A percentile compares a stretch with the other conserved stretches of the same genome.
phyloP scores from a whole-genome alignment of 2,329 filamentous ascomycete species.

The Neospermospora avenae region DNA sequence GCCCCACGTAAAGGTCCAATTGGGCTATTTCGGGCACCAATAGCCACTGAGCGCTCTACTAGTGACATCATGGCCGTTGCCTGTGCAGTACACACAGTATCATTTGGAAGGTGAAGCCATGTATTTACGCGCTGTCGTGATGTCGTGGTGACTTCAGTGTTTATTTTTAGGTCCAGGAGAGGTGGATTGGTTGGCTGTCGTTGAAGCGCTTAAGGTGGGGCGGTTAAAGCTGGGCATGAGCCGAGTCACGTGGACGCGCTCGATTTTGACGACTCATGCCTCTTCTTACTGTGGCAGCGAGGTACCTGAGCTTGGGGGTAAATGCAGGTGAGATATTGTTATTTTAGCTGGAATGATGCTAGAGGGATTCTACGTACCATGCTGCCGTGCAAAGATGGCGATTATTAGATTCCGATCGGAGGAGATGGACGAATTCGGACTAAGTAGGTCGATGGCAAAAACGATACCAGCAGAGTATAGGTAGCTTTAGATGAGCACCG shows the following conservation, averaged over 20 bases:
- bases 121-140: constrained; percentile 19
- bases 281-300: neutral
- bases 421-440: neutral
- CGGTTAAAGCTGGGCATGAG: constrained; percentile 7
- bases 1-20: neutral
- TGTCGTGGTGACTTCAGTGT: constrained; percentile 9
- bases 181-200: constrained; percentile 13
- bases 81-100: constrained; percentile 1
- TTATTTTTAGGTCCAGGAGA: constrained; percentile 12
- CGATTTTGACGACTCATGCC: neutral
- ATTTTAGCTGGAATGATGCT: neutral
- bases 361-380: constrained; percentile 12
- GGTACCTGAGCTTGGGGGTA: too few relatives aligned
- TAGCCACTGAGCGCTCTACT: constrained; percentile 3
- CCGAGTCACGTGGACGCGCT: constrained; percentile 10
- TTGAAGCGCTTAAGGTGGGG: constrained; percentile 10
- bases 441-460: neutral
- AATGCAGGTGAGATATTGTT: constrained; percentile 16
- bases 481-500: neutral
- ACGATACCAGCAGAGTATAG: neutral
- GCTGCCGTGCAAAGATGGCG: neutral
- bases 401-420: neutral
- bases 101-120: constrained; percentile 11
- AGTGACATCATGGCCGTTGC: constrained; percentile 12
- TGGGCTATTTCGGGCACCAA: constrained; percentile 18